phyloP scores from a whole-genome alignment of 2,329 filamentous ascomycete genomes.

The Arthrobotrys pseudoclavata region DNA sequence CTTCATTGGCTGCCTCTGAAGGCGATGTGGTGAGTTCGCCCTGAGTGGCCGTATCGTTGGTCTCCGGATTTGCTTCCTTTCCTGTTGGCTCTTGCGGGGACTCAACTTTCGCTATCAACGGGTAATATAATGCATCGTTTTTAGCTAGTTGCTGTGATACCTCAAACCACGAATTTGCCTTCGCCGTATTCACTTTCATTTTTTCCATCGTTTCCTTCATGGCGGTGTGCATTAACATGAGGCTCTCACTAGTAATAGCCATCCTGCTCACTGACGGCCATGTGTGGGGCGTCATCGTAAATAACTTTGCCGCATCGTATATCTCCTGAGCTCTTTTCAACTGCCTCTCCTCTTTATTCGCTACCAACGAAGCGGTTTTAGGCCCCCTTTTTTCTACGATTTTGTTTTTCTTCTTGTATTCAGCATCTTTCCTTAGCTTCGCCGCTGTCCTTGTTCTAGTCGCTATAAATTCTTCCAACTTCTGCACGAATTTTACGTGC shows the following conservation, averaged over 20 bases:
- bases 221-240: constrained; percentile 22
- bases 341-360: background rate
- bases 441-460: background rate
- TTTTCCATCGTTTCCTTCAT: constrained; percentile 20
- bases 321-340: constrained; percentile 12
- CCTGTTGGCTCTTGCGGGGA: background rate
- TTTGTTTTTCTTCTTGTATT: constrained; percentile 1
- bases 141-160: background rate
- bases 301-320: constrained; percentile 4
- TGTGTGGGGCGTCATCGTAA: constrained; percentile 26
- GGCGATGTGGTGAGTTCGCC: too few relatives aligned
- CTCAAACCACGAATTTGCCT: background rate
- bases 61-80: background rate
- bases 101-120: background rate
- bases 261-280: constrained; percentile 44
- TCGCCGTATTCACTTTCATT: constrained; percentile 4
- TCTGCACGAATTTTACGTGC: constrained; percentile 21
- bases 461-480: constrained; percentile 30
- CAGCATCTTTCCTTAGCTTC: constrained; percentile 11
- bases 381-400: background rate
- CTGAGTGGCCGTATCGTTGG: background rate
- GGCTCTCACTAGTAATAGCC: constrained; percentile 28
- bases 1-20: background rate
- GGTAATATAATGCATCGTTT: background rate
- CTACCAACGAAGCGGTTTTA: background rate